Evolutionary conservation across 345 rosid genomes (phyloP), one percentile per base, ranked within the genome.

Genomic region (Eucalyptus sideroxylon): DNA sequence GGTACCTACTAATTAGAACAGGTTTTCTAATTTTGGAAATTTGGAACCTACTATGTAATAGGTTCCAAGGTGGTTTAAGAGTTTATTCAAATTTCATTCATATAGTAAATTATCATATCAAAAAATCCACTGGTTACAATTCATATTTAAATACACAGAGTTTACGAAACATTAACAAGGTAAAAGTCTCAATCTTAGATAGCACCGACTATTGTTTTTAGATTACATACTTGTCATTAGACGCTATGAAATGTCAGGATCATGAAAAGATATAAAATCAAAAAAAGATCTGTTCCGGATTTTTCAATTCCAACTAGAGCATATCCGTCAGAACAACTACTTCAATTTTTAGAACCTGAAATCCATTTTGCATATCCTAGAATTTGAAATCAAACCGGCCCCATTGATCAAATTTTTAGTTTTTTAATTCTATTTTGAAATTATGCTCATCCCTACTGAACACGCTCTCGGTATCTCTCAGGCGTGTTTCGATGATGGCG

Each of bases 231-330:
- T 44, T 0, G 1, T 44, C 1, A 10, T 56, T 56, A 1, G 3
- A 10, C 0, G 3, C 0, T 4, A 56, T 56, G 6, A 24, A 56
- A 24, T 24, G 3, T 1, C 4, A 10, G 1, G 6, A 56, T 56
- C 3, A 10, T 56, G 62, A 12, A 1, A 56, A 56, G 30, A 56
- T 7, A 53, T 2, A 50, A 50, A 50, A 50, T 3, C 4, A 51
- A 51, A 51, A 17, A 51, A 51, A 17, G 21, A 51, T 53, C 2
- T 8, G 10, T 19, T 53, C 59, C 1, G 2, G 5, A 5, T 19
- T 53, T 53, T 53, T 3, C 10, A 0, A 1, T 19, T 53, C 5
- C 10, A 7, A 1, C 2, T 7, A 0, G 24, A 53, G 56, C 56
- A 53, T 53, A 53, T 53, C 4, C 24, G 0, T 53, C 1, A 3